These are phyloP conservation scores for Aspergillus transmontanensis DNA, from an alignment of 2,329 filamentous ascomycete species.

Conservation along the genomic window DNA sequence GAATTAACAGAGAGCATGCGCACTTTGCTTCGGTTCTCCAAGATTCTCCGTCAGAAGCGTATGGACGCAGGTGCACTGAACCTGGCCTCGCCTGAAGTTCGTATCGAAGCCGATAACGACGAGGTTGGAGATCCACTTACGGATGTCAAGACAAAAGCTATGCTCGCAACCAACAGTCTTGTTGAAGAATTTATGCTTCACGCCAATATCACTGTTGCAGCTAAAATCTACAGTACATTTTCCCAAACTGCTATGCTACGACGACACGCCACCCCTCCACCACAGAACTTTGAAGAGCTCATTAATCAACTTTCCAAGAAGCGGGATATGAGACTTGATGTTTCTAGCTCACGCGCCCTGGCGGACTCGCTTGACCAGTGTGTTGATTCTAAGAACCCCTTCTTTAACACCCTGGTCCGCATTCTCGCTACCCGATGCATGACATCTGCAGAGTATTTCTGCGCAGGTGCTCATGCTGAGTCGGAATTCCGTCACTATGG, in stretches of 20 bases:
- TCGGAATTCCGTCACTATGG: constrained; percentile 97
- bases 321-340: constrained; percentile 74
- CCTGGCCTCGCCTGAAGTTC: constrained; percentile 95
- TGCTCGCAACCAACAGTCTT: constrained; percentile 93
- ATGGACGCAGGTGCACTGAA: constrained; percentile 95
- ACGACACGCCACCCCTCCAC: constrained; percentile 87
- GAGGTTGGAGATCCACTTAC: constrained; percentile 89
- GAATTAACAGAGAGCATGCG: constrained; percentile 90
- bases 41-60: constrained; percentile 90
- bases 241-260: constrained; percentile 93
- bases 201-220: constrained; percentile 92
- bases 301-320: constrained; percentile 88
- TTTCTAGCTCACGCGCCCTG: constrained; percentile 87
- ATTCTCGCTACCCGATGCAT: constrained; percentile 98
- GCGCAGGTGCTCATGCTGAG: constrained; percentile 87
- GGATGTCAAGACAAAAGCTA: constrained; percentile 92
- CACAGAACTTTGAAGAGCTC: constrained; percentile 95
- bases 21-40: constrained; percentile 81
- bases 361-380: constrained; percentile 90
- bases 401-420: constrained; percentile 97
- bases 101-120: constrained; percentile 90
- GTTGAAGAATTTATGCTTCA: constrained; percentile 99
- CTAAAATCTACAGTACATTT: constrained; percentile 86
- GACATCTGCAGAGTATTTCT: constrained; percentile 99
- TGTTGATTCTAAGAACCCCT: constrained; percentile 77